Conservation (phyloP, 2,329 filamentous ascomycete genomes). For the Pseudogymnoascus sp. region DNA sequence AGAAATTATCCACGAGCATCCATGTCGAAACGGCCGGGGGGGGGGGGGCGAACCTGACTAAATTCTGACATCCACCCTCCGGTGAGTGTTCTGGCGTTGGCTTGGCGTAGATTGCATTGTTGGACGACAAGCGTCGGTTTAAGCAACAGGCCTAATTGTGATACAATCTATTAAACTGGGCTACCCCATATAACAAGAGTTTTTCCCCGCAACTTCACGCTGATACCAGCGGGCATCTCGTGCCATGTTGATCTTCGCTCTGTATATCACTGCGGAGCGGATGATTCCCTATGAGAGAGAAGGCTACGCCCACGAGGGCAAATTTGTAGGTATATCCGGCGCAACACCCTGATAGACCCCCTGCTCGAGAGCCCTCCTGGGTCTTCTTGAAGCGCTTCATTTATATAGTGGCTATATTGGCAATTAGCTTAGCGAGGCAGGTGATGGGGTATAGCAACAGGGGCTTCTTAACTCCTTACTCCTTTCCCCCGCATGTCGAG, state of each 20-base stretch:
- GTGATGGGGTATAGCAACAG: background rate
- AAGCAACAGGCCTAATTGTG: background rate
- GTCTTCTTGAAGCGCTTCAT: background rate
- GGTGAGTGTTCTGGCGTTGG: background rate
- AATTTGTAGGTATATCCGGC: background rate
- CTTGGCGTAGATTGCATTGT: background rate
- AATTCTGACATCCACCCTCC: background rate
- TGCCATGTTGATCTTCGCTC: background rate
- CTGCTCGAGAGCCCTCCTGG: background rate
- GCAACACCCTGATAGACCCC: background rate
- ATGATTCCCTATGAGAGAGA: background rate
- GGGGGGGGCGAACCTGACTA: background rate
- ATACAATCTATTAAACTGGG: slow-evolving; percentile 1
- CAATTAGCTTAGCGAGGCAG: background rate
- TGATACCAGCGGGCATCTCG: slow-evolving; percentile 2
- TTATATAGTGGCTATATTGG: background rate
- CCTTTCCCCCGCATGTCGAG: background rate
- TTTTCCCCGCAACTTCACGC: slow-evolving; percentile 1
- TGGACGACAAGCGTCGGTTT: background rate
- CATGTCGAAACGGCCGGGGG: background rate
- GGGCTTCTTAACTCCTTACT: background rate
- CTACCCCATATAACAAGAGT: slow-evolving; percentile 4
- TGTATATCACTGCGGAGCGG: background rate
- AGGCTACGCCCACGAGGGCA: background rate
- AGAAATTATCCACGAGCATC: background rate